Conservation (phyloP, 345 rosid genomes). For the Brassica carinata region DNA sequence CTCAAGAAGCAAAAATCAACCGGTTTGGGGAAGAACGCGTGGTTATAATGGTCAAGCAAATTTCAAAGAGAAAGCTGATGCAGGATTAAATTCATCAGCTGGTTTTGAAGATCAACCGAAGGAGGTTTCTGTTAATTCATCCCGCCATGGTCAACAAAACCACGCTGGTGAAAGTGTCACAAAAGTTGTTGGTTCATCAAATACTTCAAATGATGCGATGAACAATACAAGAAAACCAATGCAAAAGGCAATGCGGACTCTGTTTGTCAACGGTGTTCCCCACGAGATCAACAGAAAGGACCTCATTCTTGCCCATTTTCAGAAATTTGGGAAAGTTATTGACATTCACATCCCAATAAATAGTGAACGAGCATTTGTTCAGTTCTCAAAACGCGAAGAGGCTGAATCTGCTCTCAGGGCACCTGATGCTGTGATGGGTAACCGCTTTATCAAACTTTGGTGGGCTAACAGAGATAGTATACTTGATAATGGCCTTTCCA, state of each 20-base stretch:
- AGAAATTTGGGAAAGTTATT: constrained; percentile 85
- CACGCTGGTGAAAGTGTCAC: constrained; percentile 37
- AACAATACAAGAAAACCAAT: constrained; percentile 55
- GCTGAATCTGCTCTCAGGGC: constrained; percentile 94
- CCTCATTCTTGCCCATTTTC: constrained; percentile 87
- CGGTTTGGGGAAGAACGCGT: constrained; percentile 81
- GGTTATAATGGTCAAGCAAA: constrained; percentile 50
- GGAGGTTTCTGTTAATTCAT: constrained; percentile 49
- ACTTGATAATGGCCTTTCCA: constrained; percentile 57
- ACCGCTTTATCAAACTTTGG: constrained; percentile 94
- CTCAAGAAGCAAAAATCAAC: constrained; percentile 48
- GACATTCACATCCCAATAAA: constrained; percentile 82
- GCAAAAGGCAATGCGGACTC: constrained; percentile 83
- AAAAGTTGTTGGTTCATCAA: constrained; percentile 46
- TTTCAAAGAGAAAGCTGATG: constrained; percentile 60
- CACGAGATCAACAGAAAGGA: constrained; percentile 74
- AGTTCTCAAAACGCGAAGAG: constrained; percentile 90
- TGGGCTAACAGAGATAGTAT: constrained; percentile 98
- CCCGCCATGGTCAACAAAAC: constrained; percentile 55
- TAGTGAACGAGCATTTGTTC: constrained; percentile 90
- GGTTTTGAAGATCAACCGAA: constrained; percentile 55
- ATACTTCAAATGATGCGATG: constrained; percentile 47
- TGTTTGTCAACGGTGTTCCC: constrained; percentile 88
- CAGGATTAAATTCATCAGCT: constrained; percentile 44
- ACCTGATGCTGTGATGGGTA: constrained; percentile 99